Base-by-base conservation (phyloP, 2,329 filamentous ascomycete genomes). In the Xylaria arbuscula region DNA sequence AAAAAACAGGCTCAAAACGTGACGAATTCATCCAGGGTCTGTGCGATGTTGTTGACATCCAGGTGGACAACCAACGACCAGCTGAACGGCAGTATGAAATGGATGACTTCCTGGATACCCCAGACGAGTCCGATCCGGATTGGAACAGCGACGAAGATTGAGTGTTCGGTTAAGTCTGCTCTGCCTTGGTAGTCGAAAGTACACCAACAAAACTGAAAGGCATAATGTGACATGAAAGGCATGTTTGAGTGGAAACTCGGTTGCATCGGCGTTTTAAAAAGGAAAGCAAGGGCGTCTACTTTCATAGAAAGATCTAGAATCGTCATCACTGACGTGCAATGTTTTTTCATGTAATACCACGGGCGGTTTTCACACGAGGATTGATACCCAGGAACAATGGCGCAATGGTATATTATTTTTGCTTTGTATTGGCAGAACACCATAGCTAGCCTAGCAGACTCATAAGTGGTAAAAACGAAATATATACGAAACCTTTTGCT, bases 41-140 rank as follows among this genome's bases (percentile, higher is more conserved):
- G 72, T 95, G 92, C 75, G 85, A 89, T 48, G 84, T 89, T 6
- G 91, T 94, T 19, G 87, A 92, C 68, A 86, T 94, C 51, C 83
- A 88, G 53, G 90, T 94, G 72, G 92, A 94, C 78, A 94, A 94
- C 76, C 87, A 92, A 76, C 90, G 93, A 68, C 89, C 90, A 5
- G 85, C 85, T 2, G 92, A 93, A 80, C 81, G 86, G 28, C 89
- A 91, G 69, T 92, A 86, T 71, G 86, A 85, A 24, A 92, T 93
- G 83, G 88, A 86, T 1, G 92, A 95, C 76, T 94, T 95, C 73
- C 78, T 92, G 15, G 79, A 92, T 79, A 78, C 78, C 1, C 80
- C 83, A 2, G 86, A 88, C 42, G 84, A 88, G 45, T 83, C 82
- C 2, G 86, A 87, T 79, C 86, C 82, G 0, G 86, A 88, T 36